Conservation (phyloP, 805 yeast species). For the Isabelozyma gotoi region DNA sequence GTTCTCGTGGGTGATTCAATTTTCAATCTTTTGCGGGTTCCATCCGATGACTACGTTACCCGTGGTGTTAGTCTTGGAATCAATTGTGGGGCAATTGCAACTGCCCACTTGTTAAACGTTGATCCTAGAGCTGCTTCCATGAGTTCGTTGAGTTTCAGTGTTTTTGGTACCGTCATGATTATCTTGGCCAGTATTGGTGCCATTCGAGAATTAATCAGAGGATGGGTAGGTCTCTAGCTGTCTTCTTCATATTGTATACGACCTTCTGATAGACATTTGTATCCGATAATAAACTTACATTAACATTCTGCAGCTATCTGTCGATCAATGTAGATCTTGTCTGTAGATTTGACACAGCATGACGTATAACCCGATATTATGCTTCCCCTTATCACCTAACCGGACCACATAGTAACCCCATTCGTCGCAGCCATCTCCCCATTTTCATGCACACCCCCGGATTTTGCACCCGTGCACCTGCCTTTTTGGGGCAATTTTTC, state of each 20-base stretch:
- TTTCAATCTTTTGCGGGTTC: constrained; percentile 50
- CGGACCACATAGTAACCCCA: too few species aligned
- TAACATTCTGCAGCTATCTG: too few species aligned
- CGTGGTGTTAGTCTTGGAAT: constrained; percentile 76
- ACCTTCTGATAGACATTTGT: not conserved
- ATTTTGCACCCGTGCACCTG: too few species aligned
- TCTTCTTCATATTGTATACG: not conserved
- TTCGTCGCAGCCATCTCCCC: too few species aligned
- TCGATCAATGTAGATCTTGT: too few species aligned
- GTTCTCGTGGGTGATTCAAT: constrained; percentile 62
- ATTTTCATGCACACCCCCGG: too few species aligned
- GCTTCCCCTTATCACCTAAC: too few species aligned
- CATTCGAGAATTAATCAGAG: constrained; percentile 19
- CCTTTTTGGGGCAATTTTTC: not conserved
- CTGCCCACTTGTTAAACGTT: constrained; percentile 66
- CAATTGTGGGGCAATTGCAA: constrained; percentile 80
- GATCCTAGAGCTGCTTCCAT: constrained; percentile 83
- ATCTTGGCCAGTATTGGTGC: constrained; percentile 59
- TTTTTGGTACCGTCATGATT: constrained; percentile 74
- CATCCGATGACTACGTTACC: constrained; percentile 66
- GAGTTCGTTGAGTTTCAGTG: constrained; percentile 66
- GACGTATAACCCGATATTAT: too few species aligned
- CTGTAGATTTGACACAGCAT: too few species aligned
- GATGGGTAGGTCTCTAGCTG: constrained; percentile 4
- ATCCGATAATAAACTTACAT: too few species aligned